These are phyloP conservation scores for Kazachstania sp. DNA, from an alignment of 1,139 yeast genomes.

Conservation along the genomic window DNA sequence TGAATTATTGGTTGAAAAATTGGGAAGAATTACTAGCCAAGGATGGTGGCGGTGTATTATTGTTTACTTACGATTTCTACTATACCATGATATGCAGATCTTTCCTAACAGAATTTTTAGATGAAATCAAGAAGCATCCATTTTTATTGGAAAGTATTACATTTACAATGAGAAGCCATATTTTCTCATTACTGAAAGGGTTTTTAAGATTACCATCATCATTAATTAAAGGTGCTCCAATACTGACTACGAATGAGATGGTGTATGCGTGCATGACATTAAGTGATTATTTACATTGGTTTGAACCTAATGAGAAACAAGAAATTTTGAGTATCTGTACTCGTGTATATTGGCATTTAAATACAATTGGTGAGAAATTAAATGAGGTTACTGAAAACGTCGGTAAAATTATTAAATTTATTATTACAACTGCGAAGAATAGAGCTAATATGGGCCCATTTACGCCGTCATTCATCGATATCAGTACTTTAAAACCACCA, in stretches of 20 bases:
- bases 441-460: constrained; percentile 13
- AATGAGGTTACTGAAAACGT: constrained; percentile 50
- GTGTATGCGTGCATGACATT: constrained; percentile 45
- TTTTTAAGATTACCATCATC: constrained; percentile 38
- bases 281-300: constrained; percentile 37
- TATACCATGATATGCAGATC: constrained; percentile 38
- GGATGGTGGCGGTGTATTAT: constrained; percentile 39
- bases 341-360: constrained; percentile 46
- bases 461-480: constrained; percentile 1
- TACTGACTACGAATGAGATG: constrained; percentile 40
- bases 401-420: constrained; percentile 41
- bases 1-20: constrained; percentile 36
- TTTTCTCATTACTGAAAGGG: constrained; percentile 37
- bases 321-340: constrained; percentile 39
- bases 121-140: constrained; percentile 14
- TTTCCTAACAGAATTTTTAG: constrained; percentile 26
- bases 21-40: constrained; percentile 38
- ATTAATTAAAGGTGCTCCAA: constrained; percentile 44
- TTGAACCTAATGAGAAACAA: constrained; percentile 33
- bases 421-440: constrained; percentile 37
- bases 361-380: constrained; percentile 43
- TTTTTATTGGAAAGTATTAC: constrained; percentile 27
- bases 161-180: constrained; percentile 36
- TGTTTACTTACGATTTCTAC: constrained; percentile 39
- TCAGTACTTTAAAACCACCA: neutral